Evolutionary conservation across 2,329 filamentous ascomycete species (phyloP).

Genomic region (Clarireedia sp.): DNA sequence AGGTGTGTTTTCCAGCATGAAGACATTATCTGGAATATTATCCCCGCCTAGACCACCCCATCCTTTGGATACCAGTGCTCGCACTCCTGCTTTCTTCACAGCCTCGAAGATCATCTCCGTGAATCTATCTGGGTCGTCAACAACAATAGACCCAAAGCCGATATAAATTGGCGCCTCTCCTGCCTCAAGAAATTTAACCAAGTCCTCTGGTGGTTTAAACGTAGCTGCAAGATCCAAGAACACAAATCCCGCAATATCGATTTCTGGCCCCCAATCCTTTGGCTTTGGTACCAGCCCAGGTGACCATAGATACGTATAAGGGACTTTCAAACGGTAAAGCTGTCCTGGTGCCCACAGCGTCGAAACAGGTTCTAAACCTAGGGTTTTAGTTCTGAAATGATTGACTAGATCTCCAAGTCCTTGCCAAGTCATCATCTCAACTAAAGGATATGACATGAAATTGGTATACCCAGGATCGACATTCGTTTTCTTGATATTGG

Average conservation of each 20-base stretch:
- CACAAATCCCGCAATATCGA: conserved; percentile 71
- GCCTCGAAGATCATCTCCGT: conserved; percentile 66
- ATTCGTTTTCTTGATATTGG: conserved; percentile 65
- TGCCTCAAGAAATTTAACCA: conserved; percentile 47
- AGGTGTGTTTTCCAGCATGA: conserved; percentile 65
- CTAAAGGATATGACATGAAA: conserved; percentile 71
- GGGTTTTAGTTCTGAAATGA: conserved; percentile 58
- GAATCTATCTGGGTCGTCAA: conserved; percentile 61
- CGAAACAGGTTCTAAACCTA: conserved; percentile 65
- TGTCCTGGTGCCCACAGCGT: conserved; percentile 71
- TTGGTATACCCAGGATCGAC: conserved; percentile 68
- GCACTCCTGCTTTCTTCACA: conserved; percentile 55
- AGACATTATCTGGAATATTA: conserved; percentile 54
- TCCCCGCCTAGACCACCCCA: conserved; percentile 64
- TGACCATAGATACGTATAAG: conserved; percentile 68
- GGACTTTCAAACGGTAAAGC: conserved; percentile 64
- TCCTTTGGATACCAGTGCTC: conserved; percentile 66
- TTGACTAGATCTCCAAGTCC: conserved; percentile 77
- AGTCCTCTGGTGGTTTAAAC: conserved; percentile 48
- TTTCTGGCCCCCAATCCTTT: conserved; percentile 57
- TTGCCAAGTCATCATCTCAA: conserved; percentile 88
- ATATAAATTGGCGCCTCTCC: conserved; percentile 62
- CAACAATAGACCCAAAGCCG: conserved; percentile 68
- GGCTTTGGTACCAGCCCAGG: conserved; percentile 60
- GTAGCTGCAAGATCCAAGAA: conserved; percentile 62